phyloP scores from a whole-genome alignment of 2,329 filamentous ascomycete genomes.

The Microsporum audouinii region DNA sequence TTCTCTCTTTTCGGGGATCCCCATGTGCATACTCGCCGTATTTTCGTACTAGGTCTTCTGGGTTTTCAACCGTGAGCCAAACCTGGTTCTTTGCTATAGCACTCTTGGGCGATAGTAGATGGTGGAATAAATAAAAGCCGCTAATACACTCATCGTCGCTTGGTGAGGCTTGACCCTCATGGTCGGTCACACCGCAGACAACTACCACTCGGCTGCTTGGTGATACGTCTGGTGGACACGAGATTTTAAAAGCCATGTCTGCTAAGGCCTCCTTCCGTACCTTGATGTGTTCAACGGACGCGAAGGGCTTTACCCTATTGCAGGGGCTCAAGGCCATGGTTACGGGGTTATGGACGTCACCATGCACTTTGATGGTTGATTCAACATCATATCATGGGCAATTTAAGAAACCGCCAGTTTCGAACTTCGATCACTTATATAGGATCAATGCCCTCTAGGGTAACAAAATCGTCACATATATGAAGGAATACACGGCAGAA shows the following conservation, averaged over 20 bases:
- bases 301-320: not conserved
- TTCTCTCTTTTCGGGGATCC: constrained; percentile 3
- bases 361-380: too few relatives aligned
- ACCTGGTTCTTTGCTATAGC: constrained; percentile 3
- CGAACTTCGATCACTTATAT: too few relatives aligned
- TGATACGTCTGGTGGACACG: constrained; percentile 6
- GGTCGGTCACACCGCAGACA: constrained; percentile 8
- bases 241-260: not conserved
- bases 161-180: not conserved
- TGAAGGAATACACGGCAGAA: too few relatives aligned
- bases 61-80: constrained; percentile 10
- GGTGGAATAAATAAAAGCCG: constrained; percentile 12
- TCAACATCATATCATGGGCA: too few relatives aligned
- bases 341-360: too few relatives aligned
- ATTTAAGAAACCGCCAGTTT: too few relatives aligned
- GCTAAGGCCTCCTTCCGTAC: not conserved
- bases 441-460: too few relatives aligned
- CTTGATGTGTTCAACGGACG: not conserved
- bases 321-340: not conserved
- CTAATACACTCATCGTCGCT: constrained; percentile 10
- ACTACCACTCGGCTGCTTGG: constrained; percentile 6
- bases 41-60: constrained; percentile 6
- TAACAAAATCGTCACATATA: too few relatives aligned
- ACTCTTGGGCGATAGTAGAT: constrained; percentile 6
- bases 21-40: constrained; percentile 10